Percentiles rank a stretch among this genome's conserved stretches.
Evolutionary conservation across 75 land plant genomes (phyloP).

Genomic region (Larix kaempferi): DNA sequence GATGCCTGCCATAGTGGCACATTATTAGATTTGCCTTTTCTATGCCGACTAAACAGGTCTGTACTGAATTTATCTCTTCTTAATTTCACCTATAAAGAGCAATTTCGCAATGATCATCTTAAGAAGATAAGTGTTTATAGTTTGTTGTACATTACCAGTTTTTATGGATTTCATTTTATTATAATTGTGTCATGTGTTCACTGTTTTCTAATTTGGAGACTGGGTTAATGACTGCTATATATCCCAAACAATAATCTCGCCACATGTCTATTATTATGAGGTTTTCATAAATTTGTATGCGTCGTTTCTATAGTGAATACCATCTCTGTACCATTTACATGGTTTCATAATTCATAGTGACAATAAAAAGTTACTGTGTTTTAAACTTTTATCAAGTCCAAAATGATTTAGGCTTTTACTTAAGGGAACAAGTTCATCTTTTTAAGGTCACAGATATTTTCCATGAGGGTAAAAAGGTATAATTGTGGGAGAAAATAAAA

Average conservation of each 20-base stretch:
- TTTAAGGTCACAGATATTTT: too few species aligned
- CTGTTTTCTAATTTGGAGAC: neutral
- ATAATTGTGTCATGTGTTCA: neutral
- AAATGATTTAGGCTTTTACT: too few species aligned
- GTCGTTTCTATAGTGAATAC: neutral
- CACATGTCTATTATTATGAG: neutral
- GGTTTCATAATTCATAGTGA: neutral
- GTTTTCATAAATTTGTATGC: neutral
- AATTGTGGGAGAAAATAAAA: too few species aligned
- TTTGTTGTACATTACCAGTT: neutral
- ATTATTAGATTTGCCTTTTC: constrained; percentile 75
- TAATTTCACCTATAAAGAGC: too few species aligned
- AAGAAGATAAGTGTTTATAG: too few species aligned
- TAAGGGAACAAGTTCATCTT: too few species aligned
- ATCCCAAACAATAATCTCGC: neutral
- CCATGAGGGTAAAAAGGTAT: too few species aligned
- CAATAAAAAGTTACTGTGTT: neutral
- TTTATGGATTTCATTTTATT: neutral
- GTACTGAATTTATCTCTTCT: neutral
- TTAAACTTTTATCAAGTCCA: too few species aligned
- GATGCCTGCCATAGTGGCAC: constrained; percentile 94
- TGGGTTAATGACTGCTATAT: neutral
- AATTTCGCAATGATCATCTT: too few species aligned
- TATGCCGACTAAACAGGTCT: constrained; percentile 69
- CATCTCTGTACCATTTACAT: neutral